These are phyloP conservation scores for Blastobotrys americana DNA, from an alignment of 805 yeast species.

Conservation along the genomic window DNA sequence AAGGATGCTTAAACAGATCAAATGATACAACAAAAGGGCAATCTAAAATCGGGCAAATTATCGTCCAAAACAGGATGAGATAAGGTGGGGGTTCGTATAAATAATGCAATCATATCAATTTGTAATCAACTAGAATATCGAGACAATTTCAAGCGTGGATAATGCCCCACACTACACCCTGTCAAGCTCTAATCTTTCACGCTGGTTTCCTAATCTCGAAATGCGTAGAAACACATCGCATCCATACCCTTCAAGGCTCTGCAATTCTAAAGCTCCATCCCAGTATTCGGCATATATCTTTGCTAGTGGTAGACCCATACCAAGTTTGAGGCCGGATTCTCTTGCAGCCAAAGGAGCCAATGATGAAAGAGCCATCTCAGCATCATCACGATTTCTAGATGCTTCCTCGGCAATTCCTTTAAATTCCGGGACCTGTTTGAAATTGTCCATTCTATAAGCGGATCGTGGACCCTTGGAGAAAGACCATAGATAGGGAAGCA, in stretches of 20 bases:
- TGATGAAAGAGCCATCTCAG: conserved; percentile 35
- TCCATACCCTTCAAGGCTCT: conserved; percentile 85
- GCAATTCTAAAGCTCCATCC: conserved; percentile 84
- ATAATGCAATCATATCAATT: too few relatives aligned
- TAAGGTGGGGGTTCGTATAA: too few relatives aligned
- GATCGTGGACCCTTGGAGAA: conserved; percentile 47
- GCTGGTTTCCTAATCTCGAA: conserved; percentile 66
- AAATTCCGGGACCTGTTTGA: conserved; percentile 26
- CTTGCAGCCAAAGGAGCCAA: conserved; percentile 60
- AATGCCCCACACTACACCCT: conserved; percentile 42
- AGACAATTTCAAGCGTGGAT: too few relatives aligned
- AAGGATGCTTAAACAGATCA: conserved; percentile 22
- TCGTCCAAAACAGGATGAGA: too few relatives aligned
- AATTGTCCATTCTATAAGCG: conserved; percentile 23
- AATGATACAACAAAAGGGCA: too few relatives aligned
- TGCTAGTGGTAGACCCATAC: conserved; percentile 88
- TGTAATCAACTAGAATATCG: too few relatives aligned
- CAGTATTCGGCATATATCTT: conserved; percentile 91
- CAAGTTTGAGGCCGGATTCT: conserved; percentile 67
- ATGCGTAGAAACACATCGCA: conserved; percentile 77
- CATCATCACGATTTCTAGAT: conserved; percentile 11
- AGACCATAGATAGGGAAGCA: conserved; percentile 69
- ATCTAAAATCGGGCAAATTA: too few relatives aligned
- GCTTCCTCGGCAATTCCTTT: conserved; percentile 29
- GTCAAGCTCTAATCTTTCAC: conserved; percentile 60